These are phyloP conservation scores for Pythium coloratum DNA, from an alignment of 352 stramenopile species.

Conservation along the genomic window DNA sequence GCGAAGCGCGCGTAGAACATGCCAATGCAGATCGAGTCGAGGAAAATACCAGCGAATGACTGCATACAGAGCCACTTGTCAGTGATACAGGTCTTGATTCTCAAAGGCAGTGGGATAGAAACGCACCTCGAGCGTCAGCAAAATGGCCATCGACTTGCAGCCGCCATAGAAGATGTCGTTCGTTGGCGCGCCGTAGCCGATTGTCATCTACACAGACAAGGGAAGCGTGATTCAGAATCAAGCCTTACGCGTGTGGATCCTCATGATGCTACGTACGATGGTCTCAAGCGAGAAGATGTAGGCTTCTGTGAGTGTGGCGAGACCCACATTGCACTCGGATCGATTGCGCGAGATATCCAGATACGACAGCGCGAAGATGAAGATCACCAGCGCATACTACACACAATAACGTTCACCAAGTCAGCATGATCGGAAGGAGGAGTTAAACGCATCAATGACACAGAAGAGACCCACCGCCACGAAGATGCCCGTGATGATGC, in stretches of 20 bases:
- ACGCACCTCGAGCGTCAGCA: conserved; percentile 68
- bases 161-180: conserved; percentile 89
- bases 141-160: conserved; percentile 73
- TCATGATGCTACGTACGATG: conserved; percentile 49
- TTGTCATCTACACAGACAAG: conserved; percentile 68
- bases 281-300: conserved; percentile 89
- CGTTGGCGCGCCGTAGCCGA: conserved; percentile 83
- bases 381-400: conserved; percentile 81
- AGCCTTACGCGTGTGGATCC: not conserved
- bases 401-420: not conserved
- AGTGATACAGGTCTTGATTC: not conserved
- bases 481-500: conserved; percentile 81
- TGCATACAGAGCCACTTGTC: conserved; percentile 19
- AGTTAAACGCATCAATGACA: not conserved
- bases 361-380: conserved; percentile 79
- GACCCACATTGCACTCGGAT: conserved; percentile 69
- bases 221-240: not conserved
- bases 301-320: conserved; percentile 74
- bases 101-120: conserved; percentile 13
- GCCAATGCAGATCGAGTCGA: conserved; percentile 86
- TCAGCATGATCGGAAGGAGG: conserved; percentile 2
- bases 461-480: conserved; percentile 41
- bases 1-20: conserved; percentile 87
- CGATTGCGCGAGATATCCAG: conserved; percentile 63
- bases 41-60: conserved; percentile 84